Evolutionary conservation across 257 asterid species (phyloP), one percentile per base, ranked within the genome.

Genomic region (Marsdenia floribunda): DNA sequence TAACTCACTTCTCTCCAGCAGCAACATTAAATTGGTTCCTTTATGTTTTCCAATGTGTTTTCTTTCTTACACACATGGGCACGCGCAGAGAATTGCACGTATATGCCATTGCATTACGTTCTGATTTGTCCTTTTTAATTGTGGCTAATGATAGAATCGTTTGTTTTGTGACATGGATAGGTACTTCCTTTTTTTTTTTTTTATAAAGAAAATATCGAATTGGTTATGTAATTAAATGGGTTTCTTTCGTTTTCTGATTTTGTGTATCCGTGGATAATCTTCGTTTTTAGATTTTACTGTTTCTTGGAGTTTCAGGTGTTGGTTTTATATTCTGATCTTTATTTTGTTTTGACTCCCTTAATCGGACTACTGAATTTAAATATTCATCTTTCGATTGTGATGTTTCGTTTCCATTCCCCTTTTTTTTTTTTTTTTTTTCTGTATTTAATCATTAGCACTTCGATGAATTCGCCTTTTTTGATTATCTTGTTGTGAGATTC

Each of bases 401-500:
- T 33, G 5, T 76, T 55, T 22, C n/a, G 58, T 10, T 24, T 44
- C 16, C 7, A 8, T 26, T 40, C 0, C 1, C 11, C 7, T 4
- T 71, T 70, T 8, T 5, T 72, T 42, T n/a, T n/a, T n/a, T n/a
- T n/a, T n/a, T n/a, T n/a, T n/a, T n/a, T 42, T 38, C 57, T 26
- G 3, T 71, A 47, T 14, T 40, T 76, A 21, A 49, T 40, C 6
- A 12, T 44, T 58, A 14, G 47, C 4, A 37, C 29, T 47, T 64
- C n/a, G 37, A 47, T 64, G 60, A 9, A 40, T 42, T 40, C 57
- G 22, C 63, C 63, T 57, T 66, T 60, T 71, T 69, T 55, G 67
- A 79, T 77, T 76, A 38, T 75, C 76, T 29, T 79, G 78, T 81
- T 78, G 82, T 38, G 63, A 78, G 65, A 24, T 87, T 76, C 59